Conservation (phyloP, 1,284 basidiomycete genomes). For the Trametes polyzona region DNA sequence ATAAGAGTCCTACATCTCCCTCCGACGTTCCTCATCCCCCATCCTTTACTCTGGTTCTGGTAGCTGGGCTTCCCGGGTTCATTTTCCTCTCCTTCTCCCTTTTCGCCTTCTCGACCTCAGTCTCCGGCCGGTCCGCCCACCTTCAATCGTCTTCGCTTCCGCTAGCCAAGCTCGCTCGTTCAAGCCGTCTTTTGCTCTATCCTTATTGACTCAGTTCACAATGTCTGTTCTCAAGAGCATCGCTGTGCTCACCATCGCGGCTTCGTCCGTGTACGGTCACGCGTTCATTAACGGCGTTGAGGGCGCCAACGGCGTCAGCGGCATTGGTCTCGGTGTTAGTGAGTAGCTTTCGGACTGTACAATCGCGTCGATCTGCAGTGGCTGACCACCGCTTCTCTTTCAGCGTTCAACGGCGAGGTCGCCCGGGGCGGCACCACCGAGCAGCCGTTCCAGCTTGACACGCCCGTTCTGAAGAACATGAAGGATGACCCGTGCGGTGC, state of each 20-base stretch:
- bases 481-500: slow-evolving; percentile 15
- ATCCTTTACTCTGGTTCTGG: slow-evolving; percentile 13
- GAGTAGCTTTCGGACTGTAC: neutral
- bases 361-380: neutral
- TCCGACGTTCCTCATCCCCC: slow-evolving; percentile 4
- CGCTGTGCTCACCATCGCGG: slow-evolving; percentile 10
- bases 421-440: slow-evolving; percentile 12
- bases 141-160: slow-evolving; percentile 6
- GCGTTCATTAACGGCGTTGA: slow-evolving; percentile 10
- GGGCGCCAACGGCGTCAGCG: slow-evolving; percentile 12
- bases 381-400: neutral
- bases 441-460: slow-evolving; percentile 19
- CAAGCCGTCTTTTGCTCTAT: slow-evolving; percentile 2
- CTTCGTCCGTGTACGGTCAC: slow-evolving; percentile 13
- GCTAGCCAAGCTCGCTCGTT: slow-evolving; percentile 4
- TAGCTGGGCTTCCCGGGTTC: slow-evolving; percentile 15
- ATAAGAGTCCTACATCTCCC: neutral
- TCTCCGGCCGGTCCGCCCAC: slow-evolving; percentile 14
- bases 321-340: slow-evolving; percentile 12
- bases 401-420: slow-evolving; percentile 15
- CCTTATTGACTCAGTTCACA: slow-evolving; percentile 1
- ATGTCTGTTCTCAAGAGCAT: slow-evolving; percentile 9
- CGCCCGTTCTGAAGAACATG: slow-evolving; percentile 12
- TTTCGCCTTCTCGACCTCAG: slow-evolving; percentile 2
- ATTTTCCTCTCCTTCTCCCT: slow-evolving; percentile 3